These are phyloP conservation scores for Lignosus rhinocerotis DNA, from an alignment of 1,284 basidiomycete genomes.

Conservation along the genomic window DNA sequence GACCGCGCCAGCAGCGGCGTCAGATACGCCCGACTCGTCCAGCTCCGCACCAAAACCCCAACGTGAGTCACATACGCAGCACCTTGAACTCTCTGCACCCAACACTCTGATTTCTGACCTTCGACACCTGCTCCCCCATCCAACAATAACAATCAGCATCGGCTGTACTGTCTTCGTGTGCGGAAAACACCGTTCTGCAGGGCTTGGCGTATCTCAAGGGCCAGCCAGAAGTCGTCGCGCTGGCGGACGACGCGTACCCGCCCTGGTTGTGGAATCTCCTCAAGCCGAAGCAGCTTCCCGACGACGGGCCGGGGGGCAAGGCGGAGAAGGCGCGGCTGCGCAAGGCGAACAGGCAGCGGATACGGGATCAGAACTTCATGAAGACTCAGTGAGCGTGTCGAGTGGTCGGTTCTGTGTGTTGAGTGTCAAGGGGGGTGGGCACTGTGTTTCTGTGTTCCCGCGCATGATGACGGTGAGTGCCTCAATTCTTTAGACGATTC, in stretches of 20 bases:
- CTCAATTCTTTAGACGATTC: background rate
- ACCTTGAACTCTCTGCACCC: background rate
- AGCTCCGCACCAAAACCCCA: conserved; percentile 4
- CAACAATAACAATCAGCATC: background rate
- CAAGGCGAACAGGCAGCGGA: conserved; percentile 59
- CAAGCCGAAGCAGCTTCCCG: conserved; percentile 52
- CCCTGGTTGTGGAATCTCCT: conserved; percentile 87
- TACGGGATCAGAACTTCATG: conserved; percentile 79
- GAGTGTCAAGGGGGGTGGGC: conserved; percentile 2
- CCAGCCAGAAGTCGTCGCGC: conserved; percentile 77
- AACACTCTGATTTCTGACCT: background rate
- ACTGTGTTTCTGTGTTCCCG: background rate
- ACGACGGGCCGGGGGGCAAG: conserved; percentile 72
- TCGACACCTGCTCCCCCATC: too few relatives aligned
- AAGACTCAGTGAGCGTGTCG: conserved; percentile 53
- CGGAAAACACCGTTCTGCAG: conserved; percentile 68
- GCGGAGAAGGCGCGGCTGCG: conserved; percentile 64
- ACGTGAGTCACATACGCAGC: conserved; percentile 4
- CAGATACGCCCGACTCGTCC: background rate
- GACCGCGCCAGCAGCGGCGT: conserved; percentile 15
- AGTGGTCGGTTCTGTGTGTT: background rate
- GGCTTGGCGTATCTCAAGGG: conserved; percentile 86
- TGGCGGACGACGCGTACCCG: conserved; percentile 86
- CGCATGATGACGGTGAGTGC: background rate
- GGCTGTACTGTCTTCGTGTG: conserved; percentile 53